phyloP scores from a whole-genome alignment of 2,329 filamentous ascomycete genomes.

The Cordyceps fumosorosea region DNA sequence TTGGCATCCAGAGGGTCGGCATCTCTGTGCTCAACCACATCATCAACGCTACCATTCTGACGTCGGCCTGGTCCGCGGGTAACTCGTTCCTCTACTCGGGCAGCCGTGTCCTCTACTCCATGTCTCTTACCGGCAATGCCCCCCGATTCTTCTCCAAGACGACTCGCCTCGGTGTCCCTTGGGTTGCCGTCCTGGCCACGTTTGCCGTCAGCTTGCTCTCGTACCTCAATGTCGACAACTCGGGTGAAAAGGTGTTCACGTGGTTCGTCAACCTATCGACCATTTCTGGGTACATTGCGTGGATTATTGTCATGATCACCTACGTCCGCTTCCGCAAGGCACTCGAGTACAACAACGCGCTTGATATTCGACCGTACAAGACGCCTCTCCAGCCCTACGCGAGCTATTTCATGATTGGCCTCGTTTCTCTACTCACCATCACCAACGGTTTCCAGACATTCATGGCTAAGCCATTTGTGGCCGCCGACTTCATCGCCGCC shows the following conservation, averaged over 20 bases:
- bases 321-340: constrained; percentile 55
- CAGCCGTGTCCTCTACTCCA: constrained; percentile 62
- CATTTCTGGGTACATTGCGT: constrained; percentile 53
- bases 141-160: constrained; percentile 55
- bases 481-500: constrained; percentile 54
- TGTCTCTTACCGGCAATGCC: constrained; percentile 61
- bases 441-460: constrained; percentile 75
- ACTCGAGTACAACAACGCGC: constrained; percentile 44
- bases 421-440: constrained; percentile 56
- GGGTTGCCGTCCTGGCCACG: constrained; percentile 44
- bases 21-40: constrained; percentile 59
- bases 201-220: constrained; percentile 57
- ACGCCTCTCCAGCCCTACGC: constrained; percentile 55
- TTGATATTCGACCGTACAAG: constrained; percentile 44
- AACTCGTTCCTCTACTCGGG: constrained; percentile 61
- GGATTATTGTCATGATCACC: constrained; percentile 52
- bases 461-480: constrained; percentile 57
- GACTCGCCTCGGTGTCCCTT: constrained; percentile 56
- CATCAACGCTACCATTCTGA: constrained; percentile 62
- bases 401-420: constrained; percentile 51
- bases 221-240: constrained; percentile 61
- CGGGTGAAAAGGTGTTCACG: constrained; percentile 57
- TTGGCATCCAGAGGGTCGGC: constrained; percentile 59
- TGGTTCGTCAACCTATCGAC: constrained; percentile 69
- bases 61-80: constrained; percentile 57